Percentiles rank a stretch among this genome's conserved stretches.
These are phyloP conservation scores for Calonectria leucothoes DNA, from an alignment of 2,329 filamentous ascomycete species.

Conservation along the genomic window DNA sequence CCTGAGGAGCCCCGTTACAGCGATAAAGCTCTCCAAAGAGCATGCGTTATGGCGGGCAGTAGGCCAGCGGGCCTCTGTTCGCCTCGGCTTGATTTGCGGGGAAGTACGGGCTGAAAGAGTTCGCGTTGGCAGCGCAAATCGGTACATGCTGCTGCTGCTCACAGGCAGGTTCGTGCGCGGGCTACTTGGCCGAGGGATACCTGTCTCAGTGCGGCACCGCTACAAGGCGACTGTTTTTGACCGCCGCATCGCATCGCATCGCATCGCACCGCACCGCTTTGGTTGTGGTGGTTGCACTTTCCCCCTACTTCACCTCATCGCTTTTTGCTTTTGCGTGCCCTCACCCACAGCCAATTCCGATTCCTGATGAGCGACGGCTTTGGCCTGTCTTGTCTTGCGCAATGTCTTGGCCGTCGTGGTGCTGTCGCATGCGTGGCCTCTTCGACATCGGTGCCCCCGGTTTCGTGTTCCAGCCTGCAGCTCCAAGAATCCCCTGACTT, in stretches of 20 bases:
- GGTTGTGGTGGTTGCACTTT: not conserved
- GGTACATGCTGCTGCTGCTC: not conserved
- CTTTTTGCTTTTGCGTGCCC: not conserved
- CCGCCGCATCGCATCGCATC: too few relatives aligned
- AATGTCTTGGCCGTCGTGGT: not conserved
- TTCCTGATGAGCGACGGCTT: not conserved
- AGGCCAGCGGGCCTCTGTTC: not conserved
- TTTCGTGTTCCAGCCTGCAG: not conserved
- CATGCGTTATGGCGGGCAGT: not conserved
- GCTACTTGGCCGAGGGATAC: not conserved
- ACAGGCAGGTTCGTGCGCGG: not conserved
- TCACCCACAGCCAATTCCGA: not conserved
- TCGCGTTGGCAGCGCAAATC: not conserved
- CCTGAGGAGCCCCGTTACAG: not conserved
- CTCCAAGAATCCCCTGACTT: not conserved
- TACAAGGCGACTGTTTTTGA: too few relatives aligned
- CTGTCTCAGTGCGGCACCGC: not conserved
- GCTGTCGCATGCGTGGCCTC: not conserved
- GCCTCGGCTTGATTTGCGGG: constrained; percentile 6
- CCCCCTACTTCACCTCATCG: not conserved
- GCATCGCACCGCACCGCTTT: not conserved
- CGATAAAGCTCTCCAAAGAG: not conserved
- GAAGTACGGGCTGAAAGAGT: not conserved
- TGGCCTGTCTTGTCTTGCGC: not conserved
- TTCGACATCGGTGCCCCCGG: not conserved